Percentiles rank a stretch among this genome's conserved stretches.
These are phyloP conservation scores for Alternaria sp. DNA, from an alignment of 2,329 filamentous ascomycete genomes.

Conservation along the genomic window DNA sequence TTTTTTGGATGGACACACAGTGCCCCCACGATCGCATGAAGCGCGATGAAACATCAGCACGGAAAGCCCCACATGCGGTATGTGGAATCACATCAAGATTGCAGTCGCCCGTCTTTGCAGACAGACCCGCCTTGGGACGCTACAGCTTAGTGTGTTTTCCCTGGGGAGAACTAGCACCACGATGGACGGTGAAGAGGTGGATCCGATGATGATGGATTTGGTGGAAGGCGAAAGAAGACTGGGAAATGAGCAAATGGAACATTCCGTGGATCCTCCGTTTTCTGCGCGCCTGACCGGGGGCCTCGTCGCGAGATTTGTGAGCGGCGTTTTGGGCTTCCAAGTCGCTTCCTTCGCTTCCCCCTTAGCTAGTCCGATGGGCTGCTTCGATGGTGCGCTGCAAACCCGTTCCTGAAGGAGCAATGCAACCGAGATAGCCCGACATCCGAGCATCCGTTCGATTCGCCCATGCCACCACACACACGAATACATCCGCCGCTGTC, in stretches of 20 bases:
- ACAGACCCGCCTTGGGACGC: constrained; percentile 7
- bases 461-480: background rate
- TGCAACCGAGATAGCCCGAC: constrained; percentile 15
- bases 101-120: constrained; percentile 3
- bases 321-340: constrained; percentile 5
- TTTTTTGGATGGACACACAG: background rate
- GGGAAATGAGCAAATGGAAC: constrained; percentile 18
- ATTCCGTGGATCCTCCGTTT: constrained; percentile 13
- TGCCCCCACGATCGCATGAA: constrained; percentile 16
- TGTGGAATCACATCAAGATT: constrained; percentile 11
- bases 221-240: constrained; percentile 11
- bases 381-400: background rate
- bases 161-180: background rate
- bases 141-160: constrained; percentile 6
- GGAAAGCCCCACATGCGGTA: constrained; percentile 10
- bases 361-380: constrained; percentile 3
- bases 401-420: constrained; percentile 2
- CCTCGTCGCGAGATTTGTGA: constrained; percentile 3
- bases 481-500: background rate
- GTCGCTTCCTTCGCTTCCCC: constrained; percentile 5
- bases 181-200: constrained; percentile 16
- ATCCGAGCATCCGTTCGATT: constrained; percentile 11
- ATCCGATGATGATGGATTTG: constrained; percentile 2
- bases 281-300: background rate
- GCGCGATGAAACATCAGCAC: constrained; percentile 16